These are phyloP conservation scores for sorghum (Sorghum bicolor) DNA, from an alignment of 176 grass and related monocot genomes.

Conservation along the genomic window Sorghum_bicolor_NCBIv3 NC_012871.2:2883501-2884000, in stretches of 20 bases:
- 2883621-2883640: too few species aligned
- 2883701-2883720: slow-evolving; percentile 53
- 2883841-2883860: not conserved
- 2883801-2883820: slow-evolving; percentile 55
- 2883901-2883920: not conserved
- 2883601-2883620: too few species aligned
- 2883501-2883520: too few species aligned
- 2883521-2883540: too few species aligned
- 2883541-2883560: too few species aligned
- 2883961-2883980: not conserved
- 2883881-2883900: too few species aligned
- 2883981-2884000: not conserved
- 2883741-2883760: slow-evolving; percentile 43
- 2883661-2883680: too few species aligned
- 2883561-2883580: too few species aligned
- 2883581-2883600: too few species aligned
- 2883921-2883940: not conserved
- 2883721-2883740: slow-evolving; percentile 69
- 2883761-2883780: slow-evolving; percentile 27
- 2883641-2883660: too few species aligned
- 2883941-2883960: not conserved
- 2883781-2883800: slow-evolving; percentile 72
- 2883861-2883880: not conserved
- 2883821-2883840: slow-evolving; percentile 18
- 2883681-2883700: slow-evolving; percentile 17